Evolutionary conservation across 202 grass and related monocot species (phyloP), one percentile per base, ranked within the genome.

Genomic region (Digitaria exilis): DNA sequence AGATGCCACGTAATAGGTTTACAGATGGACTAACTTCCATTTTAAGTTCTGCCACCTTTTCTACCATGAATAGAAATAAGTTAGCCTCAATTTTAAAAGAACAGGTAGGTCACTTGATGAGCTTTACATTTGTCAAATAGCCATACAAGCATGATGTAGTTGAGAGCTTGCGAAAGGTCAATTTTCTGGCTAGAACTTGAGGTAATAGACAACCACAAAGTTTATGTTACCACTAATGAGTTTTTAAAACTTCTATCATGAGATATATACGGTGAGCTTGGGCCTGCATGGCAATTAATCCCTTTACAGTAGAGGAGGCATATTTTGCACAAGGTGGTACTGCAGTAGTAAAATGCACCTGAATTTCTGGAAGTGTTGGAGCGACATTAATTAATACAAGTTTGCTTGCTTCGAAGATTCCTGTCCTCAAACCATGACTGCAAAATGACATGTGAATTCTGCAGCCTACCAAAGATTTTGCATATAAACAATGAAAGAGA

Each of bases 401-500:
- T 77, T 87, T 98, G 81, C 82, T 98, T 84, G 96, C 96, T 88
- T 98, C 96, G 71, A 95, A 95, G 56, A 98, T 98, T 77, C 96
- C 96, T 83, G 93, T 98, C 78, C 96, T 88, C 89, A 98, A 90
- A 89, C 96, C 96, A 79, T 98, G 96, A 71, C 96, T 98, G 85
- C 66, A 82, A 88, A 88, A 88, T 75, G 43, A n/a, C 66, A 86
- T 87, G 17, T 89, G n/a, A 82, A 64, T 58, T 77, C 69, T 50
- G 24, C 51, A 82, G 59, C 25, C 49, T 42, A 73, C 50, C 52
- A 4, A 80, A 41, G 9, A 42, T 76, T 73, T 30, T 65, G 67
- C 30, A 37, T 81, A 45, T 21, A 74, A 66, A 21, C 51, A 7
- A 12, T 51, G 50, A 32, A 79, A 76, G 19, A 65, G 42, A 39